Evolutionary conservation across 768 basidiomycete genomes (phyloP).

Genomic region (Mrakia frigida): DNA sequence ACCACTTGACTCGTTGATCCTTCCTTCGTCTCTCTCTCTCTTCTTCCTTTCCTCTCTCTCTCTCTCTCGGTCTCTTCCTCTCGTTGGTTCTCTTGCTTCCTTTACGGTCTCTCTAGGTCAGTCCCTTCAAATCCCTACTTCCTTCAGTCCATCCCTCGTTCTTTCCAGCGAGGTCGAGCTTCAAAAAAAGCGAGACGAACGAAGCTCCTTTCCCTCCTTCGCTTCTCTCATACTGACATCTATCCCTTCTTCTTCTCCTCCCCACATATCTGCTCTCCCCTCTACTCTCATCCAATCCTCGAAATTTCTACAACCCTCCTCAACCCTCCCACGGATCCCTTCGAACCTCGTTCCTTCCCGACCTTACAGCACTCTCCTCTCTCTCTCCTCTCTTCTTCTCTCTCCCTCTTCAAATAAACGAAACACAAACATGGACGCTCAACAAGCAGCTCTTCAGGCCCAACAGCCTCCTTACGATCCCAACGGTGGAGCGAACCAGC

Average conservation of each 20-base stretch:
- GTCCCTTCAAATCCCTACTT: neutral
- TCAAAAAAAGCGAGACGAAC: too few relatives aligned
- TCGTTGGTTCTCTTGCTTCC: conserved; percentile 9
- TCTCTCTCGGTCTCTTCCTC: conserved; percentile 34
- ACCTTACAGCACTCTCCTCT: neutral
- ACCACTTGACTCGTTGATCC: conserved; percentile 46
- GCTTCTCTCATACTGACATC: too few relatives aligned
- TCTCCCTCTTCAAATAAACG: conserved; percentile 24
- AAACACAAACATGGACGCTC: neutral
- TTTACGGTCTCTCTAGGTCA: conserved; percentile 17
- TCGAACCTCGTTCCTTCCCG: neutral
- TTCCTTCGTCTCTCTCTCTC: conserved; percentile 38
- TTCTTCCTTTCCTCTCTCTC: conserved; percentile 42
- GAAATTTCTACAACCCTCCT: too few relatives aligned
- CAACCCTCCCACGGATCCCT: neutral
- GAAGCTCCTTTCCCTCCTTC: neutral
- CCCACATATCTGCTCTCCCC: neutral
- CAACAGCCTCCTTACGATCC: conserved; percentile 26
- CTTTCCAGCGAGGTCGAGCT: neutral
- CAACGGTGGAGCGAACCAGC: conserved; percentile 22
- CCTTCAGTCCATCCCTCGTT: neutral
- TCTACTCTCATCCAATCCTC: neutral
- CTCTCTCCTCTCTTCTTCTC: conserved; percentile 54
- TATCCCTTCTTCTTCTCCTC: too few relatives aligned
- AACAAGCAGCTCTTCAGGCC: conserved; percentile 9